Conservation (phyloP, 164 flowering plant genomes). For the Echeveria elegans region DNA sequence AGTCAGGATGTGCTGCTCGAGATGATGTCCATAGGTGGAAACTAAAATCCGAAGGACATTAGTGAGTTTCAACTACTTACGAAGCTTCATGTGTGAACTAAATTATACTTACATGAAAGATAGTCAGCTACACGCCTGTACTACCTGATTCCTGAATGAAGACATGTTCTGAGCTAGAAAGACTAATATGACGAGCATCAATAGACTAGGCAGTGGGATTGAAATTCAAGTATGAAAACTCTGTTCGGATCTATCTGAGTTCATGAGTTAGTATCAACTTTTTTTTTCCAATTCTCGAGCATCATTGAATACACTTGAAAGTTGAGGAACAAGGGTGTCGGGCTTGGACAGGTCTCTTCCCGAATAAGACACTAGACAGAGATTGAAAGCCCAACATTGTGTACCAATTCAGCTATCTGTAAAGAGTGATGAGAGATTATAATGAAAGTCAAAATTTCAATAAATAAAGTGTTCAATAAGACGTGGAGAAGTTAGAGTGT, state of each 20-base stretch:
- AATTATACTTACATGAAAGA: background rate
- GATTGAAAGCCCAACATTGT: background rate
- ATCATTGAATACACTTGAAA: background rate
- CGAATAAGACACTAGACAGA: background rate
- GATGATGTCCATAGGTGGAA: background rate
- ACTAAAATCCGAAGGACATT: too few species aligned
- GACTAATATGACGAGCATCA: background rate
- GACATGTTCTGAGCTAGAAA: background rate
- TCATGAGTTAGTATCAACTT: background rate
- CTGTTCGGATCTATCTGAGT: background rate
- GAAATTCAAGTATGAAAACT: constrained; percentile 2
- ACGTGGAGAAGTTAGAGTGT: background rate
- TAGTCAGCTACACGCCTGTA: background rate
- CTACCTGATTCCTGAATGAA: background rate
- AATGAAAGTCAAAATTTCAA: background rate
- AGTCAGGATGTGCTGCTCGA: background rate
- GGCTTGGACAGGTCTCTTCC: background rate
- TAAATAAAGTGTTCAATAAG: background rate
- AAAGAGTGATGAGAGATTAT: background rate
- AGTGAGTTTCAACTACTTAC: background rate
- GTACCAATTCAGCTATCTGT: background rate
- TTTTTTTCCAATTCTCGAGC: background rate
- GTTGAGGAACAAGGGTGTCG: background rate
- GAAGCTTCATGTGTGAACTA: constrained; percentile 2
- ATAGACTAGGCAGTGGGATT: background rate